Base-by-base conservation (phyloP, 2,329 filamentous ascomycete species). In the Arthroderma sp. region DNA sequence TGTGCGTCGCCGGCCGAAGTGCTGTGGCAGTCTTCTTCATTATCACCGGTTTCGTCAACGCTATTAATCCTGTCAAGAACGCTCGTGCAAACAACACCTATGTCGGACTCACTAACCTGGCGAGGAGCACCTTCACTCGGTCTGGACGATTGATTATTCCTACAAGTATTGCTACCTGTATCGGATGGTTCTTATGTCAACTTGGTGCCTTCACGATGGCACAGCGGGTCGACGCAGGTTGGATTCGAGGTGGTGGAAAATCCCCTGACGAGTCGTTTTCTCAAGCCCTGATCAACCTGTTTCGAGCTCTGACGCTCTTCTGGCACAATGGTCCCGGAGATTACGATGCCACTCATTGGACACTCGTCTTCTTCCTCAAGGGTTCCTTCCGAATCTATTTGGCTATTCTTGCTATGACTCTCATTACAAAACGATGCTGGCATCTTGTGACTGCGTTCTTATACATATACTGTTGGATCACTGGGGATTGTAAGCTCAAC, bases 271-370 rank as follows among this genome's bases (percentile, higher is more conserved):
- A 46, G 11, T 51, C 47, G 6, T 49, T 54, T 8, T 40, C 37
- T 5, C 38, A 29, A 10, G 49, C 54, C 11, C 34, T 58, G 6
- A 2, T 22, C 5, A 52, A 51, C 33, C 40, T 56, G 32, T 43
- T 54, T 37, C 46, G 46, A 9, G 52, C 51, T 27, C 31, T 53
- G 33, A 51, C 49, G 4, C 22, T 54, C 6, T 57, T 52, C 38
- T 68, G 65, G 65, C 61, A 61, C 29, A 53, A 53, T 40, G 65
- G 64, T 29, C 61, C 58, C 52, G 57, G 64, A 34, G 58, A 64
- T 37, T 68, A 68, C 47, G 65, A 68, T 48, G 62, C 56, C 30
- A 66, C 64, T 38, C 64, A 67, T 43, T 68, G 65, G 65, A 66
- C 65, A 8, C 55, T 68, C 36, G 61, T 62, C 36, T 54, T 66